These are phyloP conservation scores for Saussurea involucrata DNA, from an alignment of 129 eudicot species.

Conservation along the genomic window DNA sequence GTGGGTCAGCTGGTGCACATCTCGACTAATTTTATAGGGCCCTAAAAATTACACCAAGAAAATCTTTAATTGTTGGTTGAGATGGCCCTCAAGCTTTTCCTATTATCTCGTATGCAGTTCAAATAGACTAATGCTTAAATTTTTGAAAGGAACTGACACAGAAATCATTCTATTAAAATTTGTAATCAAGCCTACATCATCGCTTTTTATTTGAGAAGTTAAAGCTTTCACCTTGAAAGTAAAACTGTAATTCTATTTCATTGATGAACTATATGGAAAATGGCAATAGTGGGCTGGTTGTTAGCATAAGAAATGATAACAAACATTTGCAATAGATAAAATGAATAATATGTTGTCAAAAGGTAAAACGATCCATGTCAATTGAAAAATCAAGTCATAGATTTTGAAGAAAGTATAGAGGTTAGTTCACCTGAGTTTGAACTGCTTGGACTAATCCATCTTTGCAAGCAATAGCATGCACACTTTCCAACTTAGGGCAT, in stretches of 20 bases:
- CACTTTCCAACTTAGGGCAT: conserved; percentile 77
- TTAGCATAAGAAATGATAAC: neutral
- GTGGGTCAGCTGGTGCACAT: no score
- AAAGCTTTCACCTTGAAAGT: neutral
- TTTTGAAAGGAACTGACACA: neutral
- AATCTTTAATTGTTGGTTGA: no score
- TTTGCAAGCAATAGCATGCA: conserved; percentile 73
- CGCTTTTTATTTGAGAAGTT: neutral
- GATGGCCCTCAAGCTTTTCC: no score
- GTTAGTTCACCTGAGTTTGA: conserved; percentile 62
- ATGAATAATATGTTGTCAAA: neutral
- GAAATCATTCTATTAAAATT: neutral
- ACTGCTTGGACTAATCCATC: conserved; percentile 51
- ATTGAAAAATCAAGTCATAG: neutral
- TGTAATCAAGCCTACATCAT: neutral
- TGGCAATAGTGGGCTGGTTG: neutral
- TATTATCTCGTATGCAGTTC: neutral
- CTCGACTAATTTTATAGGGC: neutral
- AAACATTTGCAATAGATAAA: neutral
- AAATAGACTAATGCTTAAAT: neutral
- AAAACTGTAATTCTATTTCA: neutral
- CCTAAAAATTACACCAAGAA: no score
- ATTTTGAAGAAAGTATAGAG: neutral
- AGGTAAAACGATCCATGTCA: neutral
- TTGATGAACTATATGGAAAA: neutral